These are phyloP conservation scores for Grosmannia serpens DNA, from an alignment of 2,329 filamentous ascomycete genomes.

Conservation along the genomic window DNA sequence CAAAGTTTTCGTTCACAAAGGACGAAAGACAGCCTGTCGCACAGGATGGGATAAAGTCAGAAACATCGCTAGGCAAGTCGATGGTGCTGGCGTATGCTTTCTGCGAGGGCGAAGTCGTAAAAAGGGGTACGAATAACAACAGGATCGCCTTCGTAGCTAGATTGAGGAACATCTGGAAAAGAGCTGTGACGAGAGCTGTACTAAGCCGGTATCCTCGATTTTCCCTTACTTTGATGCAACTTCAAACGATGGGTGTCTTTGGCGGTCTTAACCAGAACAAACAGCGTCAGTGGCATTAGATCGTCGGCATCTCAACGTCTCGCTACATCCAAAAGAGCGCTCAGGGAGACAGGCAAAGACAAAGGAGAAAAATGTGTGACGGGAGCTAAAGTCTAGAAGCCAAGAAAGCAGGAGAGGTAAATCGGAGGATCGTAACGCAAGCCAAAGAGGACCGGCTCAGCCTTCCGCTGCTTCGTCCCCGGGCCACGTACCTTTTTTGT, in stretches of 20 bases:
- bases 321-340: no score
- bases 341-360: neutral
- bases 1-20: slow-evolving; percentile 52
- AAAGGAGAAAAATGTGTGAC: no score
- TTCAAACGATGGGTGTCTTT: neutral
- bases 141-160: slow-evolving; percentile 27
- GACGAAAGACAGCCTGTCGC: slow-evolving; percentile 48
- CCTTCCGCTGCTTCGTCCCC: neutral
- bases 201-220: neutral
- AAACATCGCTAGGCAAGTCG: slow-evolving; percentile 25
- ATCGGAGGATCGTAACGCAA: neutral
- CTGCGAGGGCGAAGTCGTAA: slow-evolving; percentile 12
- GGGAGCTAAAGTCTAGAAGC: neutral
- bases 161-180: slow-evolving; percentile 27
- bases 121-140: slow-evolving; percentile 8
- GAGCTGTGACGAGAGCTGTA: neutral
- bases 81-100: slow-evolving; percentile 14
- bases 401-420: neutral
- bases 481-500: neutral
- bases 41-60: slow-evolving; percentile 42
- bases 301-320: neutral
- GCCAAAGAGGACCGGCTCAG: neutral
- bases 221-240: neutral
- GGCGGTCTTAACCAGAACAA: neutral
- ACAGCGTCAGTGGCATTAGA: neutral